Evolutionary conservation across 169 alveolate genomes (phyloP), one percentile per base, ranked within the genome.

Genomic region (Fabrea salina): DNA sequence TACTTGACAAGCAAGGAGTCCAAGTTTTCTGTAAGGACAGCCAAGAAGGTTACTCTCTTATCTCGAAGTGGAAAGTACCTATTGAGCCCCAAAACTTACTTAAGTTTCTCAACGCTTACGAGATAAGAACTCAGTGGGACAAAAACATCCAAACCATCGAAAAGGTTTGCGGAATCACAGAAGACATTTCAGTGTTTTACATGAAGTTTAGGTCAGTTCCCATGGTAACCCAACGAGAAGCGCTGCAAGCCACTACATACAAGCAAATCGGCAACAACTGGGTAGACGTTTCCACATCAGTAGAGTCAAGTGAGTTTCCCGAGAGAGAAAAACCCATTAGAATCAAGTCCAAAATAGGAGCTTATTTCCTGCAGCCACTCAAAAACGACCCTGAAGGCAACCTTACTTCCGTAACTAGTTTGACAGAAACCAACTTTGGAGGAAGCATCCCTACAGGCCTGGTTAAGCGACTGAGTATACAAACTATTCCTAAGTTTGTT

Each of bases 391-490:
- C 22, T 16, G 44, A 41, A 5, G 59, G 66, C n/a, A 47, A 70
- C 35, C 25, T 47, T 11, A 22, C 67, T 44, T 19, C 19, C 41
- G 66, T 70, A 30, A 41, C 67, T 35, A 70, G 68, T 27, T 27
- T 70, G 16, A 70, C 67, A 16, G 40, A 43, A 11, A 50, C 79
- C 5, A n/a, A 43, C 16, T 70, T 70, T 33, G 79, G 79, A 30
- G 54, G 49, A 44, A 47, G 67, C 19, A 25, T 70, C 22, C 54
- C 79, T 25, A 49, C 11, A n/a, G 35, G 51, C 19, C 19, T 70
- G 39, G 40, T 70, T 4, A 70, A 70, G 68, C 41, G 22, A 25
- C 30, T 49, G 43, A 47, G 67, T 19, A 49, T 47, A 25, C 25
- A 43, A 5, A 27, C 37, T 4, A 37, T 37, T 6, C 79, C 79